Conservation (phyloP, 495 filamentous ascomycete species). For the Astrothelium macrocarpum region DNA sequence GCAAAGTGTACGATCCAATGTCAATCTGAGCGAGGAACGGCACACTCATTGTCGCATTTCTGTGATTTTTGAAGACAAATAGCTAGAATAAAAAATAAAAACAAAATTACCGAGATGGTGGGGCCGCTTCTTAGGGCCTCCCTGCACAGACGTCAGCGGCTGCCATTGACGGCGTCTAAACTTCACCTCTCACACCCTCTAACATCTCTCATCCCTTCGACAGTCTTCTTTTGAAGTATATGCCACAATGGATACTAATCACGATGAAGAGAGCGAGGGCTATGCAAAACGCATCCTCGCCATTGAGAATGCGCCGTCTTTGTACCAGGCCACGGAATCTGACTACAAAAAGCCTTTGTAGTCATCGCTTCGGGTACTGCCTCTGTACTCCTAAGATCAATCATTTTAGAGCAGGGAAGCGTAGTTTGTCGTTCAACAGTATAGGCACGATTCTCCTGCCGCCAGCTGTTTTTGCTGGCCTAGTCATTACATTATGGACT, state of each 20-base stretch:
- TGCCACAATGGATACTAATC: background rate
- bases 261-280: background rate
- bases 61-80: background rate
- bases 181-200: background rate
- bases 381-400: background rate
- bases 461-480: slow-evolving; percentile 55
- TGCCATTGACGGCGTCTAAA: background rate
- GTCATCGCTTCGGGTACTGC: background rate
- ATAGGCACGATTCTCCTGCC: slow-evolving; percentile 51
- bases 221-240: background rate
- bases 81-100: background rate
- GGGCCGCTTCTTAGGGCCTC: background rate
- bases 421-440: slow-evolving; percentile 13
- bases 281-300: background rate
- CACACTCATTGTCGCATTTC: background rate
- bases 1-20: slow-evolving; percentile 42
- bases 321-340: background rate
- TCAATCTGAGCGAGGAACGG: slow-evolving; percentile 45
- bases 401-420: background rate
- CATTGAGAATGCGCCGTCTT: background rate
- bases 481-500: slow-evolving; percentile 58
- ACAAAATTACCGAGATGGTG: background rate
- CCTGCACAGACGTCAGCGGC: background rate
- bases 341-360: background rate
- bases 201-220: too few species aligned